Base-by-base conservation (phyloP, 345 rosid species). In the Citrus australasica region DNA sequence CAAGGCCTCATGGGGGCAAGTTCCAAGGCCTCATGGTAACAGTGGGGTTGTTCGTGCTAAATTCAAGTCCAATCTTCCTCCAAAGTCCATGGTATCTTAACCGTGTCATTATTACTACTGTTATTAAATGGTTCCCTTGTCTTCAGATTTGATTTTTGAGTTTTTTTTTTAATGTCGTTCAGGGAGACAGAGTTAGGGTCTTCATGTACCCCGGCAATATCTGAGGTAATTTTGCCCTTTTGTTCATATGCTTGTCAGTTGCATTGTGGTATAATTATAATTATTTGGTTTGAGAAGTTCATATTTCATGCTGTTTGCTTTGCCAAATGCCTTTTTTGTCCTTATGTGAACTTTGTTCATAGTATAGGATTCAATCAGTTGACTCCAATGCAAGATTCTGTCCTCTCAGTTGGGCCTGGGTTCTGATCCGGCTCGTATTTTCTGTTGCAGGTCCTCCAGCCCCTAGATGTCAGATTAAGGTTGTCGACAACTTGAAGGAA, bases 1-100 rank as follows among this genome's bases (percentile, higher is more conserved):
- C 83, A 16, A 87, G 97, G 85, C 93, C 97, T 81, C 96, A 92
- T 61, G 98, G 97, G 96, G 97, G 97, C 96, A 94, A 85, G 97
- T 94, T 14, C 7, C 83, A 16, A 87, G 97, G 85, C 93, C 97
- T 81, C 96, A 92, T 61, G 98, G 97, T 83, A 91, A 94, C 92
- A 94, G 91, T 6, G 97, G 98, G n/a, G 93, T 94, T 5, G 97
- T 94, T 9, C 92, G 98, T 27, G 90, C 97, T 9, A 90, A 89
- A 88, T 94, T 94, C 89, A 94, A 89, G 81, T 92, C 97, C 32
- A 94, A 92, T 78, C 82, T 92, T 69, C 98, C 98, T 69, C 97
- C 98, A 4, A 94, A 83, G 79, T 90, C 98, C 11, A 94, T 92
- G 98, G 97, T 94, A 86, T 11, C 21, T 10, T 62, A 8, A 1